phyloP scores from a whole-genome alignment of 2,329 filamentous ascomycete species.

The Aplosporella prunicola region DNA sequence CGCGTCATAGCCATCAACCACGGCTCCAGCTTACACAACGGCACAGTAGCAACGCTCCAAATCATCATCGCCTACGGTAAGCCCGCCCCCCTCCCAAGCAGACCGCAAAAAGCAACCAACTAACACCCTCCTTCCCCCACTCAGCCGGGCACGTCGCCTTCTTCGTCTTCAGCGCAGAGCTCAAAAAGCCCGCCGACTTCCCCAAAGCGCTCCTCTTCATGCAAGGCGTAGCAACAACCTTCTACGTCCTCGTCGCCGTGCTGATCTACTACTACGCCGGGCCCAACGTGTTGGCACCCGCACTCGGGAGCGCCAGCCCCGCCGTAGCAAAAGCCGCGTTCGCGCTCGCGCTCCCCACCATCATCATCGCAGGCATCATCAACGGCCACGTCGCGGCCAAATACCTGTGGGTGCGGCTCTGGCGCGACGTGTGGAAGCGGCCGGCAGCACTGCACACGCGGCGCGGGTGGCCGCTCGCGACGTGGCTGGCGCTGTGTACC shows the following conservation, averaged over 20 bases:
- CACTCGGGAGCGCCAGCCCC: slow-evolving; percentile 52
- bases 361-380: slow-evolving; percentile 62
- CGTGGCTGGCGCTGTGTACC: slow-evolving; percentile 51
- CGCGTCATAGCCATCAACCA: slow-evolving; percentile 19
- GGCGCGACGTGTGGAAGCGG: slow-evolving; percentile 26
- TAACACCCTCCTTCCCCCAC: background rate
- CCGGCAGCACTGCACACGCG: slow-evolving; percentile 20
- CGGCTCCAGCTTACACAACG: slow-evolving; percentile 17
- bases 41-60: slow-evolving; percentile 37
- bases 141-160: slow-evolving; percentile 54
- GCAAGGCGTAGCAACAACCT: slow-evolving; percentile 47
- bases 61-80: slow-evolving; percentile 62
- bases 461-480: slow-evolving; percentile 33
- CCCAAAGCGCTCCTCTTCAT: slow-evolving; percentile 54
- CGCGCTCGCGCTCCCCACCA: slow-evolving; percentile 60
- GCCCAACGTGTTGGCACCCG: slow-evolving; percentile 52
- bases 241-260: slow-evolving; percentile 57
- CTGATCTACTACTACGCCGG: slow-evolving; percentile 62
- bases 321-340: slow-evolving; percentile 55
- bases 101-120: background rate
- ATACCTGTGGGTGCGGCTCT: slow-evolving; percentile 56
- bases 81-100: slow-evolving; percentile 59
- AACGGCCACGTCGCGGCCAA: slow-evolving; percentile 58
- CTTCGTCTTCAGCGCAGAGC: slow-evolving; percentile 56
- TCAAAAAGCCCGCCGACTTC: slow-evolving; percentile 52